Evolutionary conservation across 805 yeast species (phyloP).

Genomic region (Hanseniaspora clermontiae): DNA sequence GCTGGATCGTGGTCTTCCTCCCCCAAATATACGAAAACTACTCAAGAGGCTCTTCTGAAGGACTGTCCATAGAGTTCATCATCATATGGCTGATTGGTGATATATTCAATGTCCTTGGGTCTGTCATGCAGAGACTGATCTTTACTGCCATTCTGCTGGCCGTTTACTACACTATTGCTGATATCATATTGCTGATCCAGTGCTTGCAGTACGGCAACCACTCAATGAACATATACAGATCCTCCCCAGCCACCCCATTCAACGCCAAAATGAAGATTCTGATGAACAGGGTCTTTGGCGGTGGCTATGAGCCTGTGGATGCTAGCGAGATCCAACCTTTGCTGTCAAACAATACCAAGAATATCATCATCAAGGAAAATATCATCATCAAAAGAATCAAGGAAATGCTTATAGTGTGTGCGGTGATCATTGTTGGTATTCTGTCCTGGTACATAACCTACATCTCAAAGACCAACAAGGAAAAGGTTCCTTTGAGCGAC

Average conservation of each 20-base stretch:
- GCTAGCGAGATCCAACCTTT: constrained; percentile 7
- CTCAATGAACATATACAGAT: constrained; percentile 50
- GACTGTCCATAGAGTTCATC: constrained; percentile 74
- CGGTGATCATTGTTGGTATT: constrained; percentile 67
- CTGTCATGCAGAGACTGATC: constrained; percentile 74
- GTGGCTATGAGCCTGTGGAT: constrained; percentile 17
- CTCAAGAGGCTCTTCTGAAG: constrained; percentile 73
- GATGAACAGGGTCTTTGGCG: constrained; percentile 8
- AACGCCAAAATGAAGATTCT: constrained; percentile 17
- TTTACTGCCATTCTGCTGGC: constrained; percentile 93
- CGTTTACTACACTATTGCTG: constrained; percentile 84
- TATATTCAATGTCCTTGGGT: constrained; percentile 83
- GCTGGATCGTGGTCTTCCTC: constrained; percentile 96
- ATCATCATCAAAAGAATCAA: constrained; percentile 19
- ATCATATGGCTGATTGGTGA: constrained; percentile 90
- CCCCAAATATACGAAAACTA: constrained; percentile 93
- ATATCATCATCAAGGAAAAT: constrained; percentile 16
- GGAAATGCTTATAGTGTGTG: constrained; percentile 41
- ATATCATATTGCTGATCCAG: constrained; percentile 69
- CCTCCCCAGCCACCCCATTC: constrained; percentile 81
- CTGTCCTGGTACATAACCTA: constrained; percentile 76
- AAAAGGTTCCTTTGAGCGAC: constrained; percentile 21
- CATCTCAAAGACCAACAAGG: constrained; percentile 14
- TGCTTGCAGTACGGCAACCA: constrained; percentile 63
- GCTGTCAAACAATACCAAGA: constrained; percentile 19